These are phyloP conservation scores for Calonectria multiphialidica DNA, from an alignment of 2,329 filamentous ascomycete genomes.

Conservation along the genomic window DNA sequence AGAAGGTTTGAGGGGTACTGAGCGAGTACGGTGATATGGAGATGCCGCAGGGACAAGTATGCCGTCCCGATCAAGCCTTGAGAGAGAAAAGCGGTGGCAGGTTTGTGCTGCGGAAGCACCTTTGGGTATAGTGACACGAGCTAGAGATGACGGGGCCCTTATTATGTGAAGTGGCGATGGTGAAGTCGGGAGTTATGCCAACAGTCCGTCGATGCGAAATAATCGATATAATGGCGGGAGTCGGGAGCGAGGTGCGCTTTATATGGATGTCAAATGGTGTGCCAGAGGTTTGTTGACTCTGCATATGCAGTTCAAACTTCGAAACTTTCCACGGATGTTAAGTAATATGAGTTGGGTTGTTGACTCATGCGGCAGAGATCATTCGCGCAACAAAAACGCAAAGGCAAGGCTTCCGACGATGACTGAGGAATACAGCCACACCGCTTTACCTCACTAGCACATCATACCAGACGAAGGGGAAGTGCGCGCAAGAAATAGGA, in stretches of 20 bases:
- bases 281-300: background rate
- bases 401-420: background rate
- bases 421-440: background rate
- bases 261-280: background rate
- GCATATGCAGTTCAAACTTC: background rate
- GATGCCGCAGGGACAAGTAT: background rate
- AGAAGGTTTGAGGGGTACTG: slow-evolving; percentile 24
- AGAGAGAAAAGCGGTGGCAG: background rate
- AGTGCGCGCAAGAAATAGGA: background rate
- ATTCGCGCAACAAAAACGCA: slow-evolving; percentile 8
- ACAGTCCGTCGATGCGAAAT: background rate
- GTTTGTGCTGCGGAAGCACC: background rate
- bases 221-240: slow-evolving; percentile 6
- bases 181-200: too few species aligned
- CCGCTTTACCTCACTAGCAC: slow-evolving; percentile 11
- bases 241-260: slow-evolving; percentile 19
- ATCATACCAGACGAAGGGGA: slow-evolving; percentile 21
- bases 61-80: background rate
- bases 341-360: background rate
- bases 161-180: background rate
- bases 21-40: background rate
- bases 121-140: background rate
- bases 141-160: background rate
- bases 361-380: background rate
- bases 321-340: background rate